These are phyloP conservation scores for Borovskyia barvae DNA, from an alignment of 208 protist genomes.

Conservation along the genomic window DNA sequence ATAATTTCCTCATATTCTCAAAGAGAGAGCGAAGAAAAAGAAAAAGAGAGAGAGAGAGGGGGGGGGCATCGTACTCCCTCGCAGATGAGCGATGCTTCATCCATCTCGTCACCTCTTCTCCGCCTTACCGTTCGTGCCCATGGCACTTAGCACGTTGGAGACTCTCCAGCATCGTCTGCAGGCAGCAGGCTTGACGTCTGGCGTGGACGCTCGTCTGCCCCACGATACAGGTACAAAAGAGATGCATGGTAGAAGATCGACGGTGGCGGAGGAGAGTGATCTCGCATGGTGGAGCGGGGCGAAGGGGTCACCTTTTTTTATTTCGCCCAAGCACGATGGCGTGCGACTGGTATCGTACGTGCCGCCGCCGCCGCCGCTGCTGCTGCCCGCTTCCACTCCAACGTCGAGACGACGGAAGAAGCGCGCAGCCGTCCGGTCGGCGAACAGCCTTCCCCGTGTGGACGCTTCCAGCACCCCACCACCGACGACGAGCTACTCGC, in stretches of 20 bases:
- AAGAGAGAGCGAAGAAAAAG: too few species aligned
- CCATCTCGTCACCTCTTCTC: constrained; percentile 1
- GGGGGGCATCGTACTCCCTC: too few species aligned
- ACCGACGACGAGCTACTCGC: constrained; percentile 70
- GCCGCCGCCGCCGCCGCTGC: not conserved
- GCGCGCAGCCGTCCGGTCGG: not conserved
- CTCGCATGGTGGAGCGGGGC: constrained; percentile 39
- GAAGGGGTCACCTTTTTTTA: constrained; percentile 53
- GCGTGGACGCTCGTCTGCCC: too few species aligned
- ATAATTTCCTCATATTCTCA: too few species aligned
- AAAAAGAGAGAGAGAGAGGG: too few species aligned
- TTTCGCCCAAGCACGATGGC: constrained; percentile 89
- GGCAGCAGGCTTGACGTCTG: not conserved
- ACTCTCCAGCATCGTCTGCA: constrained; percentile 34
- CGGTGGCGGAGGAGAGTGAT: too few species aligned
- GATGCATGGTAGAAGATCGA: too few species aligned
- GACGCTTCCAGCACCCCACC: not conserved
- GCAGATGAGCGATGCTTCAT: constrained; percentile 20
- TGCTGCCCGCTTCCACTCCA: not conserved
- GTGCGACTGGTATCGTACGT: constrained; percentile 79
- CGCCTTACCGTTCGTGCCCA: constrained; percentile 79
- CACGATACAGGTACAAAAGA: not conserved
- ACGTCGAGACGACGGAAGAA: not conserved
- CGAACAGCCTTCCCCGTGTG: too few species aligned
- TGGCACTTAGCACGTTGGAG: constrained; percentile 81